Conservation (phyloP, 176 grass and related monocot species). For the Triticum aestivum region IWGSC_CS_RefSeq_v2.1 NC_057814.1:211547961-211548460, state of each 20-base stretch:
- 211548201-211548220: constrained; percentile 2
- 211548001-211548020: background rate
- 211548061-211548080: constrained; percentile 7
- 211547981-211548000: background rate
- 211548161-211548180: constrained; percentile 22
- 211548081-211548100: constrained; percentile 9
- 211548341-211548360: constrained; percentile 18
- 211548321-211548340: background rate
- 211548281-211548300: background rate
- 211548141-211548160: background rate
- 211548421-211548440: constrained; percentile 41
- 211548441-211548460: background rate
- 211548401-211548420: constrained; percentile 36
- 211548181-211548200: constrained; percentile 8
- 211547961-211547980: background rate
- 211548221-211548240: constrained; percentile 26
- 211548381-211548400: constrained; percentile 28
- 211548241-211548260: background rate
- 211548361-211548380: background rate
- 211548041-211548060: constrained; percentile 8
- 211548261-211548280: constrained; percentile 9
- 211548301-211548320: background rate
- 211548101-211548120: constrained; percentile 15
- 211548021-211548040: background rate
- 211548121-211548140: background rate